Percentiles rank a stretch among this genome's conserved stretches.
Conservation (phyloP, 179 eudicot species). For the Heliamphora pulchella region DNA sequence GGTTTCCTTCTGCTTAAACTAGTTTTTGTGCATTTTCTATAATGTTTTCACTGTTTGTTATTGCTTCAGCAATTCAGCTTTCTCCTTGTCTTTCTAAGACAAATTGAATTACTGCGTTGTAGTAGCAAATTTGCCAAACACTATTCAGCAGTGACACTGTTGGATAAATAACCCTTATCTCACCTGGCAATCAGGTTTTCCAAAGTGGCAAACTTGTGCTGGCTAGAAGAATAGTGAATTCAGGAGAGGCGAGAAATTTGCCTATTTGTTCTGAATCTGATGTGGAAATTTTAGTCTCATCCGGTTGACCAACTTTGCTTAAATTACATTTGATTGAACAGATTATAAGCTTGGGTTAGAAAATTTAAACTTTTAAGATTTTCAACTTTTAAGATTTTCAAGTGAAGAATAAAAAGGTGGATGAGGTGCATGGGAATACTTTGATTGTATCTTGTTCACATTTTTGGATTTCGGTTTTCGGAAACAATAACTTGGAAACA, state of each 20-base stretch:
- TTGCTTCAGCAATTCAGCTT: not conserved
- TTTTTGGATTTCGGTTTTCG: no score
- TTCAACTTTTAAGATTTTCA: not conserved
- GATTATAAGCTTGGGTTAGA: not conserved
- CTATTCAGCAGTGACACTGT: no score
- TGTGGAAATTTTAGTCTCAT: not conserved
- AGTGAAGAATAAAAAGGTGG: not conserved
- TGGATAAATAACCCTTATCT: not conserved
- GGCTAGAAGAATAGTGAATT: not conserved
- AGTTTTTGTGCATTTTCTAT: no score
- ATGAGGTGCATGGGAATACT: no score
- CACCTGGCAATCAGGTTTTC: not conserved
- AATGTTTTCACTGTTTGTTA: not conserved
- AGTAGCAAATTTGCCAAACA: not conserved
- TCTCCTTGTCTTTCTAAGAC: not conserved
- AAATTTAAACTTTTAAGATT: no score
- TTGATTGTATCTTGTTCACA: no score
- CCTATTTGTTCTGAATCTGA: not conserved
- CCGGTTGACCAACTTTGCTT: not conserved
- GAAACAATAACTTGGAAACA: no score
- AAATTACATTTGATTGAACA: not conserved
- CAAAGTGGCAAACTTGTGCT: not conserved
- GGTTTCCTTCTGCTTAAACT: no score
- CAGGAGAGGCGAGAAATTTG: not conserved
- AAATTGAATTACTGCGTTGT: not conserved